Percentiles rank a stretch among this genome's conserved stretches.
Evolutionary conservation across 2,329 filamentous ascomycete genomes (phyloP).

Genomic region (Lithohypha guttulata): DNA sequence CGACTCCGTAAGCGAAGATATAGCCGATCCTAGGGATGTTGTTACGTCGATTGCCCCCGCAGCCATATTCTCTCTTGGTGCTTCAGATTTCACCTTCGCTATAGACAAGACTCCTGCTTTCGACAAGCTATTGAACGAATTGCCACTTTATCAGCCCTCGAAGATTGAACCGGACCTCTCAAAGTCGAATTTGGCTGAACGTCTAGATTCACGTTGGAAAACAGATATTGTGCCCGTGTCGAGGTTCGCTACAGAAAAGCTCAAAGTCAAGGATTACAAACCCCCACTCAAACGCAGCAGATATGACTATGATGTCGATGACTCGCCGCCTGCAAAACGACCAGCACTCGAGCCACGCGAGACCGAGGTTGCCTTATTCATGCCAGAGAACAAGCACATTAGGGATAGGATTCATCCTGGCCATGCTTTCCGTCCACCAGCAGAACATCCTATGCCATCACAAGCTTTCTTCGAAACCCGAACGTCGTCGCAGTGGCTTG

Average conservation of each 20-base stretch:
- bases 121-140: constrained; percentile 65
- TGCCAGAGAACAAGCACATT: constrained; percentile 77
- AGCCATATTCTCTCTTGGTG: constrained; percentile 70
- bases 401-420: constrained; percentile 81
- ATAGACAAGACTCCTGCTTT: constrained; percentile 63
- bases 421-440: constrained; percentile 86
- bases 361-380: constrained; percentile 74
- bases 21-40: constrained; percentile 29
- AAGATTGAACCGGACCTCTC: constrained; percentile 40
- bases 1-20: constrained; percentile 43
- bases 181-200: constrained; percentile 29
- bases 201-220: constrained; percentile 60
- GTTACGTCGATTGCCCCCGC: constrained; percentile 49
- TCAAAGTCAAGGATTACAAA: constrained; percentile 55
- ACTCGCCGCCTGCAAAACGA: constrained; percentile 45
- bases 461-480: constrained; percentile 84
- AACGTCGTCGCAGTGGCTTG: constrained; percentile 81
- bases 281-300: constrained; percentile 67
- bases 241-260: constrained; percentile 73
- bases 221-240: constrained; percentile 71
- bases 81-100: constrained; percentile 70
- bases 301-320: constrained; percentile 72
- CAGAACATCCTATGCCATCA: constrained; percentile 81
- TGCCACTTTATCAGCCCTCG: constrained; percentile 65
- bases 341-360: constrained; percentile 55